Evolutionary conservation across 495 filamentous ascomycete species (phyloP).

Genomic region (Neurospora africana): DNA sequence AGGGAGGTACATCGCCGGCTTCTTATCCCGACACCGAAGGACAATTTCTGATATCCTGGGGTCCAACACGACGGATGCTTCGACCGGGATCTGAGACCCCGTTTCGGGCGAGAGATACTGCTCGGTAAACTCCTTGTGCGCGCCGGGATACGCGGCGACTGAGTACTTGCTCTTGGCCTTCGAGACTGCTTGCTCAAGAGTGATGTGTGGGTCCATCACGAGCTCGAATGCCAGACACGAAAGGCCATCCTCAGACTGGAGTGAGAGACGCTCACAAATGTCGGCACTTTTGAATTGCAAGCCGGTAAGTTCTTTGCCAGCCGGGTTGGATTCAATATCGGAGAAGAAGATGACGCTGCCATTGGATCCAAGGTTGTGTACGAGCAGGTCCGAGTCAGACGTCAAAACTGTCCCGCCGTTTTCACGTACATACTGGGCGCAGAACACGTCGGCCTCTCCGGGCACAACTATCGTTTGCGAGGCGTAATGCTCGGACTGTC

Average conservation of each 20-base stretch:
- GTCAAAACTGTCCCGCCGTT: conserved; percentile 49
- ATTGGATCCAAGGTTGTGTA: conserved; percentile 49
- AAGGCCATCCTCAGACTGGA: conserved; percentile 16
- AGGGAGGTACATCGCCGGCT: conserved; percentile 45
- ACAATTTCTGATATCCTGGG: conserved; percentile 40
- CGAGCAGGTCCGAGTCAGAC: conserved; percentile 64
- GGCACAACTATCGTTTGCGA: conserved; percentile 45
- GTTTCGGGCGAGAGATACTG: conserved; percentile 29
- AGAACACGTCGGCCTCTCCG: conserved; percentile 63
- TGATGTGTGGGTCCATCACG: conserved; percentile 18
- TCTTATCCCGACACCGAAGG: conserved; percentile 23
- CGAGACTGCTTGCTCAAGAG: conserved; percentile 20
- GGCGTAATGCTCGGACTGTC: conserved; percentile 31
- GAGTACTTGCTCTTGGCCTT: conserved; percentile 14
- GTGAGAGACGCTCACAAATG: conserved; percentile 28
- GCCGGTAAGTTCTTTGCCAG: conserved; percentile 23
- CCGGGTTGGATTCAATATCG: conserved; percentile 27
- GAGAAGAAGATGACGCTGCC: conserved; percentile 51
- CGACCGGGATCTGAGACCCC: background rate
- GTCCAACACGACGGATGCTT: conserved; percentile 22
- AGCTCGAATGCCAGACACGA: conserved; percentile 31
- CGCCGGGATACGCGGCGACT: conserved; percentile 1
- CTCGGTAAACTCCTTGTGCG: conserved; percentile 33
- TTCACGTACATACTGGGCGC: conserved; percentile 44
- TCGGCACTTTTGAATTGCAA: conserved; percentile 24